Evolutionary conservation across 345 rosid genomes (phyloP), one percentile per base, ranked within the genome.

Genomic region (Euphorbia lathyris): DNA sequence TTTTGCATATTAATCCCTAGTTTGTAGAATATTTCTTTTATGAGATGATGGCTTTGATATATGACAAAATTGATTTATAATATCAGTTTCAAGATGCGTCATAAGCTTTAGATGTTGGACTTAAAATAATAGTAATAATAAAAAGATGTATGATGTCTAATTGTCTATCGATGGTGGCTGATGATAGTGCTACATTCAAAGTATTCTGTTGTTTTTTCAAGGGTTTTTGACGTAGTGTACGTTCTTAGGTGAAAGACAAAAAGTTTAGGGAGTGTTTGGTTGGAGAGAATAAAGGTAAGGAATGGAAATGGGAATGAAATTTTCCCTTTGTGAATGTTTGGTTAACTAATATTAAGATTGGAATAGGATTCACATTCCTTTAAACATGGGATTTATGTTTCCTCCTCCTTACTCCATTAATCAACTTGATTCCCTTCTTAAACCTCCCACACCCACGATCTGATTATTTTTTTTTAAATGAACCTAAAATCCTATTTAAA

Each of bases 161-260:
- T 6, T 40, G 5, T 42, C 20, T 42, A 0, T 13, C 34, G 47
- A 43, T 23, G 5, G 67, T 63, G 42, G 53, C 22, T 63, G 30
- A 11, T 40, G 30, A n/a, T n/a, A n/a, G n/a, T n/a, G n/a, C 48
- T 42, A 14, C 11, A 45, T 17, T 19, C 68, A 42, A 27, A 40
- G 9, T 43, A 9, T 20, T 62, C 8, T 20, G n/a, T 62, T 40
- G 13, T 9, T 36, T 17, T 62, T 8, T 0, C 5, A 40, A 20
- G 4, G 20, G 4, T 42, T 61, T 59, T 14, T 60, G 20, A 13
- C 63, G 22, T 61, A 7, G 9, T 12, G 52, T 25, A 63, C 29
- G 12, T 64, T 45, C n/a, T 13, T 23, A 23, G 48, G 25, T 57
- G n/a, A 36, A 78, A 47, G 59, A 32, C 17, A 66, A 27, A 56